These are phyloP conservation scores for Colletotrichum siamense DNA, from an alignment of 2,329 filamentous ascomycete genomes.

Conservation along the genomic window DNA sequence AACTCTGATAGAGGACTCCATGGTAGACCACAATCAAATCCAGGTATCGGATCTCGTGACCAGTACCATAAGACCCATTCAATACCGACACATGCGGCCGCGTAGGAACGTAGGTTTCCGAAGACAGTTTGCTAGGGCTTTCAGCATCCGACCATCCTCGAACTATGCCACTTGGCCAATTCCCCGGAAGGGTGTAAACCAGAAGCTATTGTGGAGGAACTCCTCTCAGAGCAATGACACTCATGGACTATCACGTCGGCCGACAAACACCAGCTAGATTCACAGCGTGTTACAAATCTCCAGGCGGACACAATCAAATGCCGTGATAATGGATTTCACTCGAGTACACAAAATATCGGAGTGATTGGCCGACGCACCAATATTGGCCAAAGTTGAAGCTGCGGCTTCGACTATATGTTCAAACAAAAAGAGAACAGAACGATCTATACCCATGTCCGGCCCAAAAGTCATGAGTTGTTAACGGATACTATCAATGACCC, in stretches of 20 bases:
- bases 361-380: background rate
- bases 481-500: accelerated
- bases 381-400: background rate
- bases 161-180: background rate
- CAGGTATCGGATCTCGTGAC: background rate
- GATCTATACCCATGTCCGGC: accelerated
- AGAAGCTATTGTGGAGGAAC: too few relatives aligned
- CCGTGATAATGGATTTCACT: background rate
- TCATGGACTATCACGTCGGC: background rate
- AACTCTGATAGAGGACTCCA: background rate
- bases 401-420: background rate
- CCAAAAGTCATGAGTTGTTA: accelerated
- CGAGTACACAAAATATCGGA: background rate
- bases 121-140: background rate
- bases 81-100: background rate
- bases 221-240: background rate
- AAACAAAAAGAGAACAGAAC: background rate
- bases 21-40: background rate
- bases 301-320: background rate
- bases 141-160: background rate
- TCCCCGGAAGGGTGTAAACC: too few relatives aligned
- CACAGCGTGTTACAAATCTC: background rate
- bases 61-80: background rate
- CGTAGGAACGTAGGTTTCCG: background rate
- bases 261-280: background rate